A percentile compares a stretch with the other conserved stretches of the same genome.
phyloP scores from a whole-genome alignment of 2,329 filamentous ascomycete genomes.

The Cercospora sp. region DNA sequence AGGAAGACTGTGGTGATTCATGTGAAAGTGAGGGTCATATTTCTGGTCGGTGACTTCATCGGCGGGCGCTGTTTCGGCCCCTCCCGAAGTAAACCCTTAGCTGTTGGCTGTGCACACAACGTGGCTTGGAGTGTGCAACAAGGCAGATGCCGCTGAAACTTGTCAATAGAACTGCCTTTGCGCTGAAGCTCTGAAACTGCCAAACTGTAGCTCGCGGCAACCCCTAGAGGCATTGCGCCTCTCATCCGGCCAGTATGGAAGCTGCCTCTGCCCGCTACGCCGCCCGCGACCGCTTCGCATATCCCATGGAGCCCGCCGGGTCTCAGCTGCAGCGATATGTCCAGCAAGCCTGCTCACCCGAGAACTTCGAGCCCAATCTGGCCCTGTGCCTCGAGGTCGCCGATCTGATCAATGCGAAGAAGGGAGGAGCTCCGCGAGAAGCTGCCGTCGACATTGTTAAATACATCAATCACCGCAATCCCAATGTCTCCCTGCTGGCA shows the following conservation, averaged over 20 bases:
- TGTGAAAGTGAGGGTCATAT: neutral
- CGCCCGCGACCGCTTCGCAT: slow-evolving; percentile 88
- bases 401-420: slow-evolving; percentile 96
- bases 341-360: slow-evolving; percentile 90
- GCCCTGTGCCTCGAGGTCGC: slow-evolving; percentile 94
- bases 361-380: slow-evolving; percentile 97
- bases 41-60: slow-evolving; percentile 7
- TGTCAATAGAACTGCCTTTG: neutral
- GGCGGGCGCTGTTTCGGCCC: neutral
- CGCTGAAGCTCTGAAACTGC: slow-evolving; percentile 3
- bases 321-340: slow-evolving; percentile 95
- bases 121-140: slow-evolving; percentile 3
- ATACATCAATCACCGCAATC: slow-evolving; percentile 95
- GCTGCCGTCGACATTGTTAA: slow-evolving; percentile 89
- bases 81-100: neutral
- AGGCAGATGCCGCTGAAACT: slow-evolving; percentile 1
- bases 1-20: neutral
- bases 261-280: slow-evolving; percentile 94
- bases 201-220: neutral
- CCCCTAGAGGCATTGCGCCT: slow-evolving; percentile 5
- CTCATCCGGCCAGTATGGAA: slow-evolving; percentile 64
- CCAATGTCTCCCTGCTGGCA: slow-evolving; percentile 88
- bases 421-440: slow-evolving; percentile 92
- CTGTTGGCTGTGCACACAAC: slow-evolving; percentile 3
- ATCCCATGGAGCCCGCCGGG: slow-evolving; percentile 73